Evolutionary conservation across 2,329 filamentous ascomycete genomes (phyloP), one percentile per base, ranked within the genome.

Genomic region (Acrocalymma vagum): DNA sequence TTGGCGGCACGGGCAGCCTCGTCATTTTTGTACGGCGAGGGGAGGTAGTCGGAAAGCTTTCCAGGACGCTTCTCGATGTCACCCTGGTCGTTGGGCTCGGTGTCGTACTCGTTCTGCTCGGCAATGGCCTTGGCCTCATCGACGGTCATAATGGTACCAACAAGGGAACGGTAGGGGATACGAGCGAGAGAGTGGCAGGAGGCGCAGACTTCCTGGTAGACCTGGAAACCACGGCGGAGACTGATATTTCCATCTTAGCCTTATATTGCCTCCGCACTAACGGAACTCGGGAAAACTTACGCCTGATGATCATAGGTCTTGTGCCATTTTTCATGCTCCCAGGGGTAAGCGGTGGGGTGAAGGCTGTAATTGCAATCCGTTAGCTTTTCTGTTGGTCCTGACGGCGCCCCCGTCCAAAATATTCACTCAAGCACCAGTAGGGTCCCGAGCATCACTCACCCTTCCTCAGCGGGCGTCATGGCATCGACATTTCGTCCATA

Each of bases 101-200:
- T 89, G 70, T 96, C 93, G 80, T 96, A 99, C 78, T 99, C 94
- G 78, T 96, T 90, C 82, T 96, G 92, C 77, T 99, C 94, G 62
- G 94, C 94, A 72, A 97, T 80, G 30, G 83, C 90, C 84, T 97
- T 99, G 80, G 90, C 94, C 81, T 99, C 94, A 67, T 97, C 92
- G 70, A 96, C 90, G 45, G 94, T 99, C 82, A 96, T 84, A 73
- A 95, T 82, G 56, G 84, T 84, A 72, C 94, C 94, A 67, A 99
- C 94, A 51, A 97, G 82, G 44, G 88, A 70, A 74, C 94, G 90
- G 84, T 95, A 99, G 46, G 94, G 93, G 45, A 99, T 85, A 79
- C 94, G 90, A 75, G 81, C 86, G 53, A 99, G 86, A 52, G 94
- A 99, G 82, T 99, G 94, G 84, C 94, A 99, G 63, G 90, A 90